Base-by-base conservation (phyloP, 768 basidiomycete genomes). In the Imleria badia region DNA sequence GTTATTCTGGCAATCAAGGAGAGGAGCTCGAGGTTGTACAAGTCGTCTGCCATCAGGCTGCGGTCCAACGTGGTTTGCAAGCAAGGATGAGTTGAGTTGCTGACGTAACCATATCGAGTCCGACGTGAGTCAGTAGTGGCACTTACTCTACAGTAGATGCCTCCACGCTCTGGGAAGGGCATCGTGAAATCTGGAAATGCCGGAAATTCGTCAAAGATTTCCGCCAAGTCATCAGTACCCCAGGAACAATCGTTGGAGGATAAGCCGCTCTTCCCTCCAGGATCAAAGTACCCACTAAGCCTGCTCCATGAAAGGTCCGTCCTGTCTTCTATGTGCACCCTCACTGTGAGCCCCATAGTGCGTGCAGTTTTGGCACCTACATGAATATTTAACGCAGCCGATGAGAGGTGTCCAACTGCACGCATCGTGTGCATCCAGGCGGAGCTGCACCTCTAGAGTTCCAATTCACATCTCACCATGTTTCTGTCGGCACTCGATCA, bases 11-110 rank as follows among this genome's bases (percentile, higher is more conserved):
- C 86, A 53, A 97, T 87, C 39, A 98, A 79, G 35, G 94, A 95
- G 45, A 99, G 85, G 55, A 89, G 80, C 72, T 98, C 97, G 72
- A 99, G 89, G 70, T 91, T 85, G 75, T 95, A 90, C 56, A 99
- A 76, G 75, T 95, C 93, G 60, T 86, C 82, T 39, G 84, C 74
- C 87, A 89, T 89, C 26, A 26, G 26, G 6, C n/a, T n/a, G n/a
- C n/a, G 6, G 26, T 26, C 6, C 4, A 26, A 6, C 26, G 26
- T 55, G 38, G 58, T 60, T 40, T 34, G 42, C 35, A 26, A 29
- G 29, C 26, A 55, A 54, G 34, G 30, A 39, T 19, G 33, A 0
- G 17, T 26, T 19, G 33, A 0, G 17, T 26, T 56, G 65, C 65
- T 66, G 66, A 66, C 53, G 45, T 66, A 65, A 65, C 13, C 5